Evolutionary conservation across 202 grass and related monocot species (phyloP), one percentile per base, ranked within the genome.

Genomic region (Tripidium arundinaceum): DNA sequence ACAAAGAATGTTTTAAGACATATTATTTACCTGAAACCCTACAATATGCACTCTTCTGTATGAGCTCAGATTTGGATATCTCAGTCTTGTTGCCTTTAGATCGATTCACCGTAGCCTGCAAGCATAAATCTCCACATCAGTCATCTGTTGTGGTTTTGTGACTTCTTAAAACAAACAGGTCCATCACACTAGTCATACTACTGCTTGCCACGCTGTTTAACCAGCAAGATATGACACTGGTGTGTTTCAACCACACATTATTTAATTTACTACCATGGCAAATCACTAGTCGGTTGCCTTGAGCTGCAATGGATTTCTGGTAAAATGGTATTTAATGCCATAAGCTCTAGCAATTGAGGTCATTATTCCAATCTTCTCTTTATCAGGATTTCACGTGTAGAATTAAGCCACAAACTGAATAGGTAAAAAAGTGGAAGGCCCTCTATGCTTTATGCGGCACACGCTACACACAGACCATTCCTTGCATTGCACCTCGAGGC

Each of bases 21-120:
- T 16, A 75, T 59, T 64, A 41, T 19, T 65, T 87, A 95, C 96
- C 92, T 72, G 90, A 93, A 82, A 99, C 92, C 85, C 96, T 93
- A 83, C 92, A 95, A 68, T 95, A 99, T 39, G 92, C 88, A 81
- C 96, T 99, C 78, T 94, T 99, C 81, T 95, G 88, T 61, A 91
- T 87, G 13, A 99, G 92, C 70, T 99, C 96, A 7, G 92, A 89
- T 82, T 83, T 99, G 43, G 92, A 95, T 43, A 99, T 73, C 77
- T 95, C 96, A 70, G 83, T 94, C 31, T 91, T 99, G 74, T 99
- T 98, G 65, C 96, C 92, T 79, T 95, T 98, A 33, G 95, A 95
- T 73, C 90, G 88, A 70, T 98, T 98, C 67, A 95, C 90, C 63
- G 88, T 93, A 74, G 96, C 92, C 92, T 99, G 58, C 64, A 81